phyloP scores from a whole-genome alignment of 2,329 filamentous ascomycete genomes.

The Zymoseptoria crescenta region DNA sequence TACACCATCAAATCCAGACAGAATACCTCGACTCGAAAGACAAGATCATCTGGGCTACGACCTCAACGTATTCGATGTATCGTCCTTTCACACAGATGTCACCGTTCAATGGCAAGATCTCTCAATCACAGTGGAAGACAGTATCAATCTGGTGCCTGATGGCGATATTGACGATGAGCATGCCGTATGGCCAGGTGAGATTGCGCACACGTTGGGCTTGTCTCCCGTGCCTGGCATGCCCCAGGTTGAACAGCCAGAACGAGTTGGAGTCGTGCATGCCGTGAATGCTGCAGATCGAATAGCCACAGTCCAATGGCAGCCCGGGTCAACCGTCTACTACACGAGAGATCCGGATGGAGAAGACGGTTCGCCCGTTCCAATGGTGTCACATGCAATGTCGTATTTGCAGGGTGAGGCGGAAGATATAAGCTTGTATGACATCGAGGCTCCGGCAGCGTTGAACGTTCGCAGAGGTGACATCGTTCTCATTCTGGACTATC shows the following conservation, averaged over 20 bases:
- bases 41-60: constrained; percentile 48
- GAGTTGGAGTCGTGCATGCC: constrained; percentile 50
- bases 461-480: constrained; percentile 46
- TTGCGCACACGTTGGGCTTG: constrained; percentile 28
- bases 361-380: constrained; percentile 29
- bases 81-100: constrained; percentile 42
- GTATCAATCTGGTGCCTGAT: constrained; percentile 43
- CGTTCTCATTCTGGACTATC: constrained; percentile 38
- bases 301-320: constrained; percentile 48
- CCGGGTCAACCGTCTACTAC: constrained; percentile 49
- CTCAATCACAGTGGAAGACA: constrained; percentile 40
- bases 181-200: constrained; percentile 50
- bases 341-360: constrained; percentile 43
- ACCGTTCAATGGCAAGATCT: constrained; percentile 54
- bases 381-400: constrained; percentile 13
- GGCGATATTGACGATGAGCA: constrained; percentile 48
- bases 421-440: constrained; percentile 53
- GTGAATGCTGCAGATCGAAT: constrained; percentile 50
- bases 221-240: constrained; percentile 9
- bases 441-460: constrained; percentile 43
- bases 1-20: constrained; percentile 31
- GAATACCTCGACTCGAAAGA: constrained; percentile 38
- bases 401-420: constrained; percentile 28
- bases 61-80: constrained; percentile 49
- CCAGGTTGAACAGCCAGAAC: constrained; percentile 31